phyloP scores from a whole-genome alignment of 108 stramenopile genomes.

The Nannochloropsis gaditana region DNA sequence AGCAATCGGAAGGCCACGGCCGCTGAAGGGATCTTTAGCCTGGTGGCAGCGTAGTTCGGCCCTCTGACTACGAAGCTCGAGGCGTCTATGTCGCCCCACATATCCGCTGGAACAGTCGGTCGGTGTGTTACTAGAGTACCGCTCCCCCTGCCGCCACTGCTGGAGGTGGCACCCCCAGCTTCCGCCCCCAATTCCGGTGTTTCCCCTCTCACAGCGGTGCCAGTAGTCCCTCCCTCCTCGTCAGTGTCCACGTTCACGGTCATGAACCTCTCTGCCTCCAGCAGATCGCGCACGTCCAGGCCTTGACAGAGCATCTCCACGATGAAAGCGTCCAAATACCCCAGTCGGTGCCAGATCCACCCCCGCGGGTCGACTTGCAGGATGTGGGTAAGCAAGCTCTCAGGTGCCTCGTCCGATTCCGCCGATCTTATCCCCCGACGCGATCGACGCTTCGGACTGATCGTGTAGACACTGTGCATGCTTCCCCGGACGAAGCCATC shows the following conservation, averaged over 20 bases:
- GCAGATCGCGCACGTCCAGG: conserved; percentile 71
- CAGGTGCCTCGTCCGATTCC: conserved; percentile 44
- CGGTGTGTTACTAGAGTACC: conserved; percentile 18
- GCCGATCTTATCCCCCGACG: conserved; percentile 27
- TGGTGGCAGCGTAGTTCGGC: conserved; percentile 63
- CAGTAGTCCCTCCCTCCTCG: conserved; percentile 25
- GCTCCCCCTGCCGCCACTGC: background rate
- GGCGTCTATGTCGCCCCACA: conserved; percentile 76
- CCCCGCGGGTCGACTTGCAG: conserved; percentile 83
- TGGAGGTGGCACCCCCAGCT: background rate
- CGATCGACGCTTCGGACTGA: conserved; percentile 40
- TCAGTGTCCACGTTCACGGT: conserved; percentile 53
- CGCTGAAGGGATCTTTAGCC: conserved; percentile 70
- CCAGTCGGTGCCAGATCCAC: conserved; percentile 66
- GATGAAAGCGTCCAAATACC: conserved; percentile 68
- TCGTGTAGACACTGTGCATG: conserved; percentile 74
- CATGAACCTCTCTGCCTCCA: conserved; percentile 66
- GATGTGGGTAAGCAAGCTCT: conserved; percentile 72
- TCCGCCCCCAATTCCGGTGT: background rate
- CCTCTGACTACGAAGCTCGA: conserved; percentile 80
- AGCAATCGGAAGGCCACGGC: conserved; percentile 69
- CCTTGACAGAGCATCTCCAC: conserved; percentile 69
- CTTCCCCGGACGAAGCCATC: conserved; percentile 71
- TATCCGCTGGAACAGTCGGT: conserved; percentile 25
- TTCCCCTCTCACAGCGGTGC: no score